These are phyloP conservation scores for Sicyos edulis DNA, from an alignment of 306 rosid species.

Conservation along the genomic window DNA sequence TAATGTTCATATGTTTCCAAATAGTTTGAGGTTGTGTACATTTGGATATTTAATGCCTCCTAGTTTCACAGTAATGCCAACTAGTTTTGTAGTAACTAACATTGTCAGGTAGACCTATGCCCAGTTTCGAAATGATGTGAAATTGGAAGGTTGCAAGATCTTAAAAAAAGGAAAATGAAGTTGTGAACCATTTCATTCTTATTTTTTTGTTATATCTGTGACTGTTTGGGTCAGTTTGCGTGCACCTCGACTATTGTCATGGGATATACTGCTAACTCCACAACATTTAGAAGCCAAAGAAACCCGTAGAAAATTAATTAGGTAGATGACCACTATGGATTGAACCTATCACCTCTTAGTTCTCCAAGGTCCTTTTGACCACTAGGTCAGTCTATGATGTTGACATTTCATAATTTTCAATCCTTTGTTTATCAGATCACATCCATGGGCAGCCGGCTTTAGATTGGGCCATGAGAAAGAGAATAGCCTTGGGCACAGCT, in stretches of 20 bases:
- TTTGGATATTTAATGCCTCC: background rate
- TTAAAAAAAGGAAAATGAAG: no score
- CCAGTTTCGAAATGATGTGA: background rate
- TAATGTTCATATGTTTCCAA: background rate
- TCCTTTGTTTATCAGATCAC: slow-evolving; percentile 46
- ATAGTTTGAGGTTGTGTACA: background rate
- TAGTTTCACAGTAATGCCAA: background rate
- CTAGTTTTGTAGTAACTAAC: background rate
- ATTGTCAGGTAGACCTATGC: background rate
- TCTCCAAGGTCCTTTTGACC: no score
- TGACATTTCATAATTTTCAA: slow-evolving; percentile 11
- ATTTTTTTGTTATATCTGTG: no score
- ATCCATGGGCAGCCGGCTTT: slow-evolving; percentile 68
- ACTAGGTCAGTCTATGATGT: no score
- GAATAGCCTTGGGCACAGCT: slow-evolving; percentile 94
- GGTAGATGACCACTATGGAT: no score
- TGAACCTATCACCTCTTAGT: no score
- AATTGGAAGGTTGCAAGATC: background rate
- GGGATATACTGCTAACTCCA: no score
- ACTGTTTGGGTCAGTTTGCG: no score
- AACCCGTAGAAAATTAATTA: no score
- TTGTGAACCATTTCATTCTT: no score
- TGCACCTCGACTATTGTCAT: no score
- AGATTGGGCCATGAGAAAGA: slow-evolving; percentile 86
- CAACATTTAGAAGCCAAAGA: no score